Evolutionary conservation across 2,329 filamentous ascomycete species (phyloP).

Genomic region (Biscogniauxia mediterranea): DNA sequence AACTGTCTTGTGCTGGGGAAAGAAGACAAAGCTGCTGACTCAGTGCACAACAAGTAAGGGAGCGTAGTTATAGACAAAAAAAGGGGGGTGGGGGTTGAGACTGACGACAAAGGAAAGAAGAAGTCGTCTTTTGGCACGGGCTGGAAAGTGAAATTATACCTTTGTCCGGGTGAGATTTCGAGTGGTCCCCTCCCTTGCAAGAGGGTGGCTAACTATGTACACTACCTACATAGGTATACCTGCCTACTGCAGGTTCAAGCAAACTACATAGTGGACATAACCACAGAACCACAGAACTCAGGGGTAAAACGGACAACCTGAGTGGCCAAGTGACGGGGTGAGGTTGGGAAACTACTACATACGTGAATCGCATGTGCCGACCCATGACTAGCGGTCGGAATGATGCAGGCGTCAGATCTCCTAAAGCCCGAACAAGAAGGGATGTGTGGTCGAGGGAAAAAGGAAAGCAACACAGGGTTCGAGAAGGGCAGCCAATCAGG

Average conservation of each 20-base stretch:
- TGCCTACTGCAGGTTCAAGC: too few relatives aligned
- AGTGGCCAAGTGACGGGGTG: not conserved
- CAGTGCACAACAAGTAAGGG: not conserved
- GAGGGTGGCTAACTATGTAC: too few relatives aligned
- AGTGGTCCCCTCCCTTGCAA: not conserved
- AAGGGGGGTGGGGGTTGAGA: not conserved
- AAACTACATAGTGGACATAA: too few relatives aligned
- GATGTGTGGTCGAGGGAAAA: not conserved
- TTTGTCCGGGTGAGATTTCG: not conserved
- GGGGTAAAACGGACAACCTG: not conserved
- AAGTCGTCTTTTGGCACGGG: not conserved
- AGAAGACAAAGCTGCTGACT: constrained; percentile 4
- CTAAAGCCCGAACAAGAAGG: not conserved
- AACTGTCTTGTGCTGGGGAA: constrained; percentile 1
- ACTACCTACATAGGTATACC: too few relatives aligned
- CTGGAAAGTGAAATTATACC: not conserved
- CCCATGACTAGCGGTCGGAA: not conserved
- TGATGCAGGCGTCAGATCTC: not conserved
- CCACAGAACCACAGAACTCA: not conserved
- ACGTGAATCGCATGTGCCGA: not conserved
- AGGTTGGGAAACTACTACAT: not conserved
- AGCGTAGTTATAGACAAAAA: not conserved
- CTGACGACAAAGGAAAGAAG: not conserved
- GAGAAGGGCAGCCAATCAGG: not conserved
- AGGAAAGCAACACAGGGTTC: not conserved